Evolutionary conservation across 139 green algal genomes (phyloP).

Genomic region (Chlorella vulgaris): DNA sequence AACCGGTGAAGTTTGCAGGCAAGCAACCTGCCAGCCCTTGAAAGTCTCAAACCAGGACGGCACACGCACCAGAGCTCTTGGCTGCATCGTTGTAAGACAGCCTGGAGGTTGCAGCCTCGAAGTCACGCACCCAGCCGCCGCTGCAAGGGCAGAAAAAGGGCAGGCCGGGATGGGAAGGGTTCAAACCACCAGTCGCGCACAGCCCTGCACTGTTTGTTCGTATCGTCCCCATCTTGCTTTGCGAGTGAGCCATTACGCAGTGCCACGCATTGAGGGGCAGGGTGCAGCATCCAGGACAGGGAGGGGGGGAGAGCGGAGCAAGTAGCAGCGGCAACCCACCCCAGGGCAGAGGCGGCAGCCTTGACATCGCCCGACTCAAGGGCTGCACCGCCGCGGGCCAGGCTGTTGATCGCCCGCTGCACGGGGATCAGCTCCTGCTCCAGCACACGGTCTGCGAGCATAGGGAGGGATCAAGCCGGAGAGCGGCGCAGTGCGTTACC

Average conservation of each 20-base stretch:
- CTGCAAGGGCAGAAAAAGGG: slow-evolving; percentile 14
- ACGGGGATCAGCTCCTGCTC: slow-evolving; percentile 58
- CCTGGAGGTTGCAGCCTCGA: slow-evolving; percentile 31
- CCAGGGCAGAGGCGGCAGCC: slow-evolving; percentile 48
- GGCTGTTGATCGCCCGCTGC: slow-evolving; percentile 60
- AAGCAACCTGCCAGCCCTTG: not conserved
- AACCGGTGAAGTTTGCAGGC: not conserved
- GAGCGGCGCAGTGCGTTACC: too few species aligned
- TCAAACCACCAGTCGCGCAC: too few species aligned
- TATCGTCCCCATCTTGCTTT: too few species aligned
- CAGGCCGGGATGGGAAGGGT: not conserved
- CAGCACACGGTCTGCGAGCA: slow-evolving; percentile 30
- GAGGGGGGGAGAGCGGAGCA: too few species aligned
- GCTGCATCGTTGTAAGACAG: slow-evolving; percentile 23
- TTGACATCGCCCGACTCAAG: slow-evolving; percentile 60
- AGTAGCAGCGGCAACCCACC: not conserved
- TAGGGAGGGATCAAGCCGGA: not conserved
- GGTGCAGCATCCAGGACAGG: too few species aligned
- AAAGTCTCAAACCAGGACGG: not conserved
- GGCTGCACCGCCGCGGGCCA: slow-evolving; percentile 55
- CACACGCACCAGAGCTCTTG: slow-evolving; percentile 16
- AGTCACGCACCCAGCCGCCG: slow-evolving; percentile 57
- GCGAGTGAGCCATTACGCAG: too few species aligned
- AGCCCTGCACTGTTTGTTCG: too few species aligned
- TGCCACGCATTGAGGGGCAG: too few species aligned